phyloP scores from a whole-genome alignment of 2,329 filamentous ascomycete species.

The Nannizziopsis arthrosporioides region DNA sequence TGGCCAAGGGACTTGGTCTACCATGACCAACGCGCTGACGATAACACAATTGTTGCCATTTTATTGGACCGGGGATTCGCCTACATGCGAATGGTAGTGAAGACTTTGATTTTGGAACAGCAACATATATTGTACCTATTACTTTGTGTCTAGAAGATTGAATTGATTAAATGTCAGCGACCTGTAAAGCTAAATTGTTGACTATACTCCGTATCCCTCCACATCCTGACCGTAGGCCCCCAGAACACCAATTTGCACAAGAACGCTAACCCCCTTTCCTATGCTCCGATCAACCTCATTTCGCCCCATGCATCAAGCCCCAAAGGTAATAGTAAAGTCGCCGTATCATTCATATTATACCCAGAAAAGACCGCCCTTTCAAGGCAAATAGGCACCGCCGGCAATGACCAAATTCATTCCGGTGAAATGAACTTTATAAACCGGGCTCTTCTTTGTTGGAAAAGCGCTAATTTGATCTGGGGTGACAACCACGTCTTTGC shows the following conservation, averaged over 20 bases:
- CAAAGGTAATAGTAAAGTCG: neutral
- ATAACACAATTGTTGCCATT: too few species aligned
- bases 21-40: neutral
- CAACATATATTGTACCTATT: too few species aligned
- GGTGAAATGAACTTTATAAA: conserved; percentile 87
- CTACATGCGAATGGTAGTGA: too few species aligned
- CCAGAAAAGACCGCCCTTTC: conserved; percentile 11
- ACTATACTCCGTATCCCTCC: too few species aligned
- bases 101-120: too few species aligned
- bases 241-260: conserved; percentile 1
- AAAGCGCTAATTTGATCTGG: conserved; percentile 92
- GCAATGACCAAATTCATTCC: conserved; percentile 89
- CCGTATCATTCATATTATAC: too few species aligned
- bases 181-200: neutral
- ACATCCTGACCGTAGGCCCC: neutral
- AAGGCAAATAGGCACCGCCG: conserved; percentile 57
- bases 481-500: conserved; percentile 79
- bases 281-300: conserved; percentile 4
- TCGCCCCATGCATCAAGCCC: neutral
- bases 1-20: conserved; percentile 26
- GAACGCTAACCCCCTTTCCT: neutral
- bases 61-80: too few species aligned
- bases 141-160: too few species aligned
- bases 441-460: conserved; percentile 88
- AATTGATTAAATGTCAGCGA: neutral